Conservation (phyloP, 371 early-diverging fungal species). For the Haplosporangium sp. region DNA sequence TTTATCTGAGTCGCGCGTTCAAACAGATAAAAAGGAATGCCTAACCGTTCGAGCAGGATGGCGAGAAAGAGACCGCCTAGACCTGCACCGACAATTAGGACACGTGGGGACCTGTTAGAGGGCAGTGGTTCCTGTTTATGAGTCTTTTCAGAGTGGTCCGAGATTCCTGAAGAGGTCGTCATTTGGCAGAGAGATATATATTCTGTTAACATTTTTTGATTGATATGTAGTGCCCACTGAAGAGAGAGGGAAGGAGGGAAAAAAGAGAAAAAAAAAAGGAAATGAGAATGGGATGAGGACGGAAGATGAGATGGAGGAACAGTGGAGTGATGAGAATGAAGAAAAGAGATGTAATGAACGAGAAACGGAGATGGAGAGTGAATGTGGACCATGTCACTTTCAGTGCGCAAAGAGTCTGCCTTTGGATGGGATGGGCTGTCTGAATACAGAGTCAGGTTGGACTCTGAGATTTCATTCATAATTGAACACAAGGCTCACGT, state of each 20-base stretch:
- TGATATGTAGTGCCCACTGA: neutral
- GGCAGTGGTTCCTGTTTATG: neutral
- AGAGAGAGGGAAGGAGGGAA: neutral
- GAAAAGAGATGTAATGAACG: neutral
- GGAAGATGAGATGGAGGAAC: neutral
- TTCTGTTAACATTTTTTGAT: neutral
- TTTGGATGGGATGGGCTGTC: too few species aligned
- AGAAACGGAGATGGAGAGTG: conserved; percentile 3
- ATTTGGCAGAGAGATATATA: neutral
- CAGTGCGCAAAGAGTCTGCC: too few species aligned
- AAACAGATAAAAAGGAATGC: conserved; percentile 17
- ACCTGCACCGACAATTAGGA: conserved; percentile 19
- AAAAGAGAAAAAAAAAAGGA: neutral
- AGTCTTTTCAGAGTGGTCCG: neutral
- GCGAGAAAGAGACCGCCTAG: conserved; percentile 14
- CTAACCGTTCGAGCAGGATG: conserved; percentile 12
- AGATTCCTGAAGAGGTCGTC: neutral
- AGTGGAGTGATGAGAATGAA: neutral
- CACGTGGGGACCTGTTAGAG: conserved; percentile 1
- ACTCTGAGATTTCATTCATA: too few species aligned
- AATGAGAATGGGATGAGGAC: neutral
- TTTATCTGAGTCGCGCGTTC: conserved; percentile 7
- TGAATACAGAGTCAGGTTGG: too few species aligned
- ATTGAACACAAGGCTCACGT: too few species aligned
- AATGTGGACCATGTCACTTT: neutral